Evolutionary conservation across 495 filamentous ascomycete species (phyloP).

Genomic region (Corynascus novoguineensis): DNA sequence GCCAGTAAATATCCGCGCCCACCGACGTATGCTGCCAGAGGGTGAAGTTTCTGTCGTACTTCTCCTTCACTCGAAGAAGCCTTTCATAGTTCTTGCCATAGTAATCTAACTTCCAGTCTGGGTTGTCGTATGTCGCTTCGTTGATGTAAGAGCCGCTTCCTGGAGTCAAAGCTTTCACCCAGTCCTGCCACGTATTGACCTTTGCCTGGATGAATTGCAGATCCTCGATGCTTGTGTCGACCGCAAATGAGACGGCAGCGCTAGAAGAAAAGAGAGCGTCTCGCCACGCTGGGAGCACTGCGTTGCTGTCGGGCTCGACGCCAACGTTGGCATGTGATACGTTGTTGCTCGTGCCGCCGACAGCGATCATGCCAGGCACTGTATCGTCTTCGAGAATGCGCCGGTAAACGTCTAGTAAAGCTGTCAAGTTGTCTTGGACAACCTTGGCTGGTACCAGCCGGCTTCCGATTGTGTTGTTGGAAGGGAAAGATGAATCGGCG

Average conservation of each 20-base stretch:
- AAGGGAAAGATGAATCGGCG: no score
- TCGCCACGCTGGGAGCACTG: slow-evolving; percentile 57
- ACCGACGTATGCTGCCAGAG: no score
- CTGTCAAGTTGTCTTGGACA: slow-evolving; percentile 33
- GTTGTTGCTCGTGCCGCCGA: slow-evolving; percentile 22
- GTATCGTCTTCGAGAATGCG: slow-evolving; percentile 38
- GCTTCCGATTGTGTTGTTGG: slow-evolving; percentile 18
- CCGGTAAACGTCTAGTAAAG: slow-evolving; percentile 37
- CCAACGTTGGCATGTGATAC: slow-evolving; percentile 36
- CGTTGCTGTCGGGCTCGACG: slow-evolving; percentile 33
- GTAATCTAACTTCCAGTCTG: slow-evolving; percentile 53
- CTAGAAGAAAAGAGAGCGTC: slow-evolving; percentile 28
- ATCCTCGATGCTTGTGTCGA: slow-evolving; percentile 22
- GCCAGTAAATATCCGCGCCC: no score
- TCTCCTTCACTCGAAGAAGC: slow-evolving; percentile 45
- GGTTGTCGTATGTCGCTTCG: slow-evolving; percentile 48
- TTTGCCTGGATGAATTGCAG: not conserved
- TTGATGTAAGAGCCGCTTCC: slow-evolving; percentile 43
- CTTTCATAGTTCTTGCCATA: slow-evolving; percentile 50
- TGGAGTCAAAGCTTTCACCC: slow-evolving; percentile 22
- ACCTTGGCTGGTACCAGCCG: slow-evolving; percentile 49
- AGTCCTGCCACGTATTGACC: slow-evolving; percentile 11
- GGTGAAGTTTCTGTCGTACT: no score
- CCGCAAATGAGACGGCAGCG: slow-evolving; percentile 31
- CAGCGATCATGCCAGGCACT: slow-evolving; percentile 29